These are phyloP conservation scores for Avena sativa DNA, from an alignment of 176 grass and related monocot species.

Conservation along the genomic window DNA sequence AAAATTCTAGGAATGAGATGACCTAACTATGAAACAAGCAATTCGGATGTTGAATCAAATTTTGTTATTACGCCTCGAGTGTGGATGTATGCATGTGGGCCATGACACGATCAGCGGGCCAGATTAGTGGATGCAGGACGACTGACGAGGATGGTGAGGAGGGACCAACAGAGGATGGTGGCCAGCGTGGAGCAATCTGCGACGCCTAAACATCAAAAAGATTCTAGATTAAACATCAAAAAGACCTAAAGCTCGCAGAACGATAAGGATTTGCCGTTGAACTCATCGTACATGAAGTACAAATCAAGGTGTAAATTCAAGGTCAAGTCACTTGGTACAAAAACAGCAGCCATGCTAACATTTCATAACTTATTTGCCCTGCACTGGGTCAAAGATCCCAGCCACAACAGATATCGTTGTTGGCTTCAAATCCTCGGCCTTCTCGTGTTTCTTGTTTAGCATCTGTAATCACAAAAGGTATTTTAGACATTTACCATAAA, in stretches of 20 bases:
- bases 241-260: slow-evolving; percentile 38
- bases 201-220: no score
- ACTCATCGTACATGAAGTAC: slow-evolving; percentile 43
- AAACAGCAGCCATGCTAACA: background rate
- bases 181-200: no score
- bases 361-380: no score
- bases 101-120: no score
- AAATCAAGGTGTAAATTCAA: slow-evolving; percentile 43
- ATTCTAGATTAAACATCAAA: background rate
- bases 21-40: no score
- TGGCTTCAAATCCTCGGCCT: slow-evolving; percentile 70
- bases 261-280: slow-evolving; percentile 47
- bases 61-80: no score
- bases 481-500: background rate
- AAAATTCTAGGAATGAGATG: no score
- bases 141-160: no score
- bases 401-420: slow-evolving; percentile 45
- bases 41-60: no score
- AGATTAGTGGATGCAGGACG: no score
- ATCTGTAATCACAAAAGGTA: slow-evolving; percentile 48
- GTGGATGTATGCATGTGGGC: no score
- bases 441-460: slow-evolving; percentile 94
- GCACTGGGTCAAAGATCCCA: background rate
- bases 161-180: no score
- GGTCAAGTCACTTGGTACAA: slow-evolving; percentile 50